A percentile compares a stretch with the other conserved stretches of the same genome.
Evolutionary conservation across 306 rosid species (phyloP).

Genomic region (Purshia tridentata): DNA sequence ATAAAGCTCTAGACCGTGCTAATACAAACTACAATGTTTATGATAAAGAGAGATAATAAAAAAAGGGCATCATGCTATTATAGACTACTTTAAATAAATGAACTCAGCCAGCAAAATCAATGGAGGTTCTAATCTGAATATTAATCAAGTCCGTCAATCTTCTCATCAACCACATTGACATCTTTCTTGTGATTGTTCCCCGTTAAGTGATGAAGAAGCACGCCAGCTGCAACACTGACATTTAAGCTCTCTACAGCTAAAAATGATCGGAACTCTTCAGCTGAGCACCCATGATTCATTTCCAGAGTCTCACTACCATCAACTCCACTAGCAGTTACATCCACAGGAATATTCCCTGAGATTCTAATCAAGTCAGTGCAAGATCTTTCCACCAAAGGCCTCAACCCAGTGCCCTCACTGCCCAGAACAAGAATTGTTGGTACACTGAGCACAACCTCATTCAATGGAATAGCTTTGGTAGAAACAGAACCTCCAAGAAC

Average conservation of each 20-base stretch:
- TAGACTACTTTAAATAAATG: neutral
- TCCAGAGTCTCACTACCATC: conserved; percentile 40
- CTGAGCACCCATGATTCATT: conserved; percentile 34
- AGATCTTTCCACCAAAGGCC: conserved; percentile 94
- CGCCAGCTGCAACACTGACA: conserved; percentile 98
- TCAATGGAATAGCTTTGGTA: conserved; percentile 59
- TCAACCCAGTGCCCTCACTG: conserved; percentile 90
- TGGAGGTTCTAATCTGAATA: neutral
- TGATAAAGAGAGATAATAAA: neutral
- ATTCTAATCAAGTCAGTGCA: conserved; percentile 76
- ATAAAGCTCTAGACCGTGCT: conserved; percentile 7
- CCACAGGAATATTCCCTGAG: conserved; percentile 58
- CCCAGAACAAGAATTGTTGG: conserved; percentile 93
- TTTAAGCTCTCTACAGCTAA: conserved; percentile 96
- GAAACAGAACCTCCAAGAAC: conserved; percentile 91
- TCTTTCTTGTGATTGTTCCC: conserved; percentile 46
- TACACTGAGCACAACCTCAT: conserved; percentile 55
- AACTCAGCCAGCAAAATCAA: neutral
- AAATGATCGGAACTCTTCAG: conserved; percentile 65
- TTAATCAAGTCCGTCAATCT: conserved; percentile 34
- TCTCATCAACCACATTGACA: conserved; percentile 18
- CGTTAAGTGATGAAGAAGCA: conserved; percentile 82
- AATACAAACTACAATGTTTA: neutral
- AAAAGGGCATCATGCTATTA: neutral
- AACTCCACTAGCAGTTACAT: conserved; percentile 35